Percentiles rank a stretch among this genome's conserved stretches.
phyloP scores from a whole-genome alignment of 306 rosid genomes.

The Myrica gale region DNA sequence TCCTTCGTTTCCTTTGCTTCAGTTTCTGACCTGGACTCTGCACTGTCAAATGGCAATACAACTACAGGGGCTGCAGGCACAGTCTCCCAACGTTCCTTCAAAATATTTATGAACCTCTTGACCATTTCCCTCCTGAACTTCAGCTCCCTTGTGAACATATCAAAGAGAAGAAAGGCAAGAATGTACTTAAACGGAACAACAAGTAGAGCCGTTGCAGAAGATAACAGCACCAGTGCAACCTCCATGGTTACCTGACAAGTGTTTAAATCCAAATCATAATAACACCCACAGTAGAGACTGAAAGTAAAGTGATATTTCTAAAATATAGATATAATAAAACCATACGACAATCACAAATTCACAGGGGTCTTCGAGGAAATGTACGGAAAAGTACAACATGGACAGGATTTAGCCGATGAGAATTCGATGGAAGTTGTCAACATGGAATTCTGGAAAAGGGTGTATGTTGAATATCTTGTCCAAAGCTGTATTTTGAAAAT shows the following conservation, averaged over 20 bases:
- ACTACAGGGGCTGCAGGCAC: constrained; percentile 93
- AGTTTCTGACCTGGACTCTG: constrained; percentile 41
- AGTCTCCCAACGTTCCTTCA: constrained; percentile 84
- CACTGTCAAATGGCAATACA: constrained; percentile 69
- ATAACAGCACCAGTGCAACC: constrained; percentile 66
- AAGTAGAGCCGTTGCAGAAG: constrained; percentile 61
- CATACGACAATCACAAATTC: background rate
- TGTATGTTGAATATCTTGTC: background rate
- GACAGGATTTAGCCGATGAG: background rate
- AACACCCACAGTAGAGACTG: constrained; percentile 5
- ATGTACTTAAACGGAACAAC: constrained; percentile 74
- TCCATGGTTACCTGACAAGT: constrained; percentile 74
- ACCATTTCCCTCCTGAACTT: constrained; percentile 76
- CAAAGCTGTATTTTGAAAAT: background rate
- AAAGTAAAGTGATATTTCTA: background rate
- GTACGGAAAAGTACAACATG: background rate
- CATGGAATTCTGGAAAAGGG: background rate
- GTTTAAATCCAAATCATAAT: constrained; percentile 18
- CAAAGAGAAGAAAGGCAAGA: constrained; percentile 65
- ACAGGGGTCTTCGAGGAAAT: background rate
- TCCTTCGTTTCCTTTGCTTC: constrained; percentile 40
- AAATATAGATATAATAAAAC: background rate
- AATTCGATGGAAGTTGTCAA: background rate
- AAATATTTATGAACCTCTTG: constrained; percentile 47
- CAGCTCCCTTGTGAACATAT: constrained; percentile 85